Evolutionary conservation across 2,329 filamentous ascomycete genomes (phyloP), one percentile per base, ranked within the genome.

Genomic region (Nemania serpens): DNA sequence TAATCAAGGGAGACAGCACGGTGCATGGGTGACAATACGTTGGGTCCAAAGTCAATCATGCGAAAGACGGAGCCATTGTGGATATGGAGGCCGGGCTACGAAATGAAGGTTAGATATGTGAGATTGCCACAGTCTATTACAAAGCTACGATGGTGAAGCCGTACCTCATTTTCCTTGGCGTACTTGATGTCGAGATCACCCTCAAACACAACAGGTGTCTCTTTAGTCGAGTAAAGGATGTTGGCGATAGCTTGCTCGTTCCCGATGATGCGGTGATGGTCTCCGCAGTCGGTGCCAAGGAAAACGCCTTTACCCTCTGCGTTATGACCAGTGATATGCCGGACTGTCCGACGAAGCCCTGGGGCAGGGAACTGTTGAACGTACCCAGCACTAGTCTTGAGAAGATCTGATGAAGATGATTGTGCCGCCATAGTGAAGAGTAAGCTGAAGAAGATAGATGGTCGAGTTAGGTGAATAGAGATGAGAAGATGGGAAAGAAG

Each of bases 211-310:
- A 70, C 65, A 3, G 70, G 69, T 13, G 53, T 65, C 59, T 68
- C 53, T 7, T 61, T 42, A n/a, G 71, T 74, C 7, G 69, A 70
- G 59, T 70, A 71, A 12, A 73, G 12, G 34, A 71, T 73, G 48
- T 71, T 73, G 33, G 67, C 67, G 9, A 73, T 20, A 4, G 70
- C 71, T n/a, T 64, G 58, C 20, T 67, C 50, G 2, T 73, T 55
- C 3, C 50, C 69, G 34, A 74, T 64, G 18, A 66, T 48, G 3
- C 58, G 56, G 34, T 52, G 64, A 56, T 75, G 73, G n/a, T 70
- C 69, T 4, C 71, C 72, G 22, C 10, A 18, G 45, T 74, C 72
- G 1, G 68, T 65, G n/a, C 12, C 9, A 1, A 74, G 58, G 52
- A 73, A 73, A 1, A 70, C 45, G 0, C 56, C 59, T 43, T 73